Evolutionary conservation across 768 basidiomycete species (phyloP), one percentile per base, ranked within the genome.

Genomic region (Sporobolomyces phaffii): DNA sequence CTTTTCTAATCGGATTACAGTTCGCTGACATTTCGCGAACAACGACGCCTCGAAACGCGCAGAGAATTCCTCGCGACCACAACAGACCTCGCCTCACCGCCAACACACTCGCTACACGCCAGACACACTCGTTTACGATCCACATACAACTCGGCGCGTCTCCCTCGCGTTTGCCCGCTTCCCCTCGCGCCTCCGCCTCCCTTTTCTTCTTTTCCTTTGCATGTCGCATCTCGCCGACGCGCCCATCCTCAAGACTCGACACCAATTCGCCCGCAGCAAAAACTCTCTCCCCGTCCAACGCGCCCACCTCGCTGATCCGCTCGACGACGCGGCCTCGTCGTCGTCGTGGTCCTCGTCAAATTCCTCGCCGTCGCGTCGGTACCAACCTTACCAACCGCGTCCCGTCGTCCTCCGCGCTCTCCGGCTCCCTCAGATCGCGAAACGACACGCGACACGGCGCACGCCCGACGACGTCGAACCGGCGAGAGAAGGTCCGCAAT

Each of bases 221-320:
- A 68, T 68, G 65, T 62, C 65, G 20, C 65, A 59, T 22, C 22
- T 62, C 60, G 22, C n/a, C 3, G 31, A 68, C 65, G 65, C 65
- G 65, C 56, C 49, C 24, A 22, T 61, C 65, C 60, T 56, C 54
- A 56, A 56, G 54, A 56, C 54, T 56, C 54, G 60, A 41, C 59
- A 41, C 15, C 60, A 48, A 50, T 53, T 56, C 24, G 26, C 33
- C 60, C 11, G 29, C 60, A 18, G 43, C 45, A 40, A 31, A 22
- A 44, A 57, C n/a, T 1, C 33, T 20, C 15, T 20, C 29, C 10
- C 1, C n/a, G 10, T 28, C 60, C 26, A 38, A 9, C 38, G 9
- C 38, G 38, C 38, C 38, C 33, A 47, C 34, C 29, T 34, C 52
- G 20, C 34, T 0, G 6, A 31, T 29, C 22, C 18, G 3, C 34